Conservation (phyloP, 495 filamentous ascomycete species). For the Peziza echinospora region DNA sequence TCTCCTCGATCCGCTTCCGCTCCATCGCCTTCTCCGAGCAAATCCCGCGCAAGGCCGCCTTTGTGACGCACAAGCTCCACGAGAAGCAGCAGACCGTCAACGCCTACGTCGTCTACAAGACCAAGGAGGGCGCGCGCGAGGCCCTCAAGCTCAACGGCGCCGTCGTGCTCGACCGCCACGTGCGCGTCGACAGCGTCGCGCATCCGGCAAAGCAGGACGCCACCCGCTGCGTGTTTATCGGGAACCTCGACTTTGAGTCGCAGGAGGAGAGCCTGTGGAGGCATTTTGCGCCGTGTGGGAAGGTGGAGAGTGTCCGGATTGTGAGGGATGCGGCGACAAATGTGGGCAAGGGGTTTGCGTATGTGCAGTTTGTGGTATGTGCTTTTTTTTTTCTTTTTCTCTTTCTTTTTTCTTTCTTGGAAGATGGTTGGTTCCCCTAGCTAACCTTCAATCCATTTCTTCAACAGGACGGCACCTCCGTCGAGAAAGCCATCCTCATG, state of each 20-base stretch:
- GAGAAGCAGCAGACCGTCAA: conserved; percentile 44
- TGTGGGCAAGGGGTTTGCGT: conserved; percentile 92
- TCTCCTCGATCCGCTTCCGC: conserved; percentile 81
- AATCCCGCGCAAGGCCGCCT: conserved; percentile 81
- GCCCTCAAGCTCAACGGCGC: conserved; percentile 69
- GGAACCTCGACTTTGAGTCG: conserved; percentile 85
- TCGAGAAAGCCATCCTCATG: conserved; percentile 69
- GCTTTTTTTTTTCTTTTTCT: background rate
- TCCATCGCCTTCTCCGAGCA: conserved; percentile 60
- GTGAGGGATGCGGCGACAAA: conserved; percentile 71
- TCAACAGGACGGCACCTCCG: conserved; percentile 50
- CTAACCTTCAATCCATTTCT: conserved; percentile 3
- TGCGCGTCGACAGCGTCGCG: conserved; percentile 73
- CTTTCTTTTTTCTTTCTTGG: background rate
- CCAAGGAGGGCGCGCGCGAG: conserved; percentile 46
- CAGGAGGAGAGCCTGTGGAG: conserved; percentile 92
- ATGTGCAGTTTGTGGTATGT: conserved; percentile 69
- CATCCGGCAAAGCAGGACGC: conserved; percentile 68
- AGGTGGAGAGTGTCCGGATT: conserved; percentile 83
- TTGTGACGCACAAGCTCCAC: conserved; percentile 53
- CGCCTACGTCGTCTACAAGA: conserved; percentile 76
- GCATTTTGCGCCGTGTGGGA: conserved; percentile 56
- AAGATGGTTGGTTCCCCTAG: background rate
- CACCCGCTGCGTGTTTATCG: conserved; percentile 83
- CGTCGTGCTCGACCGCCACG: conserved; percentile 63